Evolutionary conservation across 306 rosid species (phyloP).

Genomic region (Vigna angularis): DNA sequence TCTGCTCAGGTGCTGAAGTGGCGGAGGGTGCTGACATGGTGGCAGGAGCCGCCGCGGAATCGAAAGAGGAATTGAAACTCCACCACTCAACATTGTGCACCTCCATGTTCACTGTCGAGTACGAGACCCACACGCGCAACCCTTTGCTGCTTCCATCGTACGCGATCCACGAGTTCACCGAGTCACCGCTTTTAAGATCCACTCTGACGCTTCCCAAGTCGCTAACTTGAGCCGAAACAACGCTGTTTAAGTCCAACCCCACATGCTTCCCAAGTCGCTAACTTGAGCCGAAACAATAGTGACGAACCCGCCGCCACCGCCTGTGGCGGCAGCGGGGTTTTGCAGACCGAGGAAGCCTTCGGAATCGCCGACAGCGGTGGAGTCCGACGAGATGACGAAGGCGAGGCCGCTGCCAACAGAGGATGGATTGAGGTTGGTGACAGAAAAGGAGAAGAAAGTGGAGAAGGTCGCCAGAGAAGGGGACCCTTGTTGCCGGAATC

Average conservation of each 20-base stretch:
- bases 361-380: constrained; percentile 55
- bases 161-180: constrained; percentile 80
- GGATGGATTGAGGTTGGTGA: constrained; percentile 77
- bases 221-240: constrained; percentile 61
- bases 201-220: constrained; percentile 64
- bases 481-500: constrained; percentile 62
- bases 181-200: constrained; percentile 80
- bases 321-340: constrained; percentile 36
- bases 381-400: constrained; percentile 72
- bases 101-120: constrained; percentile 86
- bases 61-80: constrained; percentile 77
- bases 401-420: constrained; percentile 91
- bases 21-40: constrained; percentile 66
- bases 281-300: too few relatives aligned
- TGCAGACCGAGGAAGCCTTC: constrained; percentile 71
- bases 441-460: constrained; percentile 80
- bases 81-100: constrained; percentile 82
- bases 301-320: constrained; percentile 46
- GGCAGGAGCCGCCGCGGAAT: constrained; percentile 46
- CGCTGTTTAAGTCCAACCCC: constrained; percentile 76
- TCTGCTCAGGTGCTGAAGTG: constrained; percentile 55
- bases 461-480: constrained; percentile 60
- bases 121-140: constrained; percentile 69
- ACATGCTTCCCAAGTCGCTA: constrained; percentile 87
- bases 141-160: constrained; percentile 60